Base-by-base conservation (phyloP, 495 filamentous ascomycete genomes). In the Tetracladium setigerum region DNA sequence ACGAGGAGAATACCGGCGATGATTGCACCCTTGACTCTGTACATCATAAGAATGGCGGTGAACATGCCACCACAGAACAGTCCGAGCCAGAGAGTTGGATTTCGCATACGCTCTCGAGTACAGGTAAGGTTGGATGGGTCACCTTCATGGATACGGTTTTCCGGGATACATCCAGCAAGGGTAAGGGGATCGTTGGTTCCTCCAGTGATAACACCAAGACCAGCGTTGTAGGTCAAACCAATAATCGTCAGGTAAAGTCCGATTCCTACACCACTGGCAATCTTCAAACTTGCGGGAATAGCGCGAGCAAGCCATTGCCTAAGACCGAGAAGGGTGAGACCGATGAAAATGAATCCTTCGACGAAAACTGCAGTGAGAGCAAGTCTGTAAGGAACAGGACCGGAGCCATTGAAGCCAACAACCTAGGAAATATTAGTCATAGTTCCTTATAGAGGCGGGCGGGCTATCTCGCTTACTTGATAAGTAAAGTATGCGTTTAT, bases 401-500 rank as follows among this genome's bases (percentile, higher is more conserved):
- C 84, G 2, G 59, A 61, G 3, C 86, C 86, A 55, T 89, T 79
- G 37, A 66, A 73, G 14, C 86, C 86, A 34, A 91, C 86, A 34
- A 91, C n/a, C n/a, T n/a, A n/a, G n/a, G n/a, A n/a, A n/a, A n/a
- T n/a, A n/a, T n/a, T n/a, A n/a, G n/a, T n/a, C n/a, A n/a, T n/a
- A n/a, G n/a, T n/a, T n/a, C n/a, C n/a, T n/a, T n/a, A n/a, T n/a
- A n/a, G n/a, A n/a, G n/a, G n/a, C n/a, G n/a, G n/a, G n/a, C n/a
- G n/a, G n/a, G n/a, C n/a, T n/a, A n/a, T n/a, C n/a, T n/a, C n/a
- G n/a, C n/a, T n/a, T n/a, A n/a, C 86, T 22, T 84, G 86, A 59
- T 84, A 91, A 10, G 86, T 74, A 47, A 91, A 90, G 60, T 90
- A 90, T 2, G 86, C 86, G 57, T 91, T 91, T 45, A 91, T 52